Base-by-base conservation (phyloP, 129 eudicot genomes). In the Tagetes erecta region DNA sequence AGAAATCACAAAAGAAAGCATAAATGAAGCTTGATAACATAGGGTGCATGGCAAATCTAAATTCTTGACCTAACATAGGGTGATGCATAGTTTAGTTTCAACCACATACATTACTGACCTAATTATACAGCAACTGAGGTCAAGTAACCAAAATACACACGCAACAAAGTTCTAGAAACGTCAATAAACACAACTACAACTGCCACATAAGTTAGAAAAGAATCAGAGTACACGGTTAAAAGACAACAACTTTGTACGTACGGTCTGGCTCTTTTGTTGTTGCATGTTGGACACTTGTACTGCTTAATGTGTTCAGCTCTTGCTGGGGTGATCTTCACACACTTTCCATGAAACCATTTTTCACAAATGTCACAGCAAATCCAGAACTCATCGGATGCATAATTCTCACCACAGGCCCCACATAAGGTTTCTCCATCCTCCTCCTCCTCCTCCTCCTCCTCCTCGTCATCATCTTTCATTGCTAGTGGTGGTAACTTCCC, bases 261-360 rank as follows among this genome's bases (percentile, higher is more conserved):
- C 14, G 64, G 64, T 9, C 64, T 39, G 14, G 64, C 64, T 58
- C 64, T 9, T 58, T 58, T 58, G 64, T 58, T 58, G 65, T 40
- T 59, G 65, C 65, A 59, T 59, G 65, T 8, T 33, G 65, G 65
- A 34, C 65, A 59, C 40, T 59, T 59, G 65, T 59, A 59, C 65
- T 59, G 65, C 65, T 59, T 59, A 33, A 59, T 59, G 65, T 59
- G 65, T 12, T 59, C 65, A 9, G 65, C 65, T 59, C 65, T 59
- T 59, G 65, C 65, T 34, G 65, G 65, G 38, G 65, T 59, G 65
- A 59, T 59, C 33, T 59, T 59, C 65, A 59, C 65, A 59, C 65
- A 59, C 41, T 59, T 59, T 3, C 65, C 65, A 59, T 59, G 65
- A 34, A 59, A 59, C 65, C 65, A 59, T 35, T 59, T 59, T 59